Conservation (phyloP, 768 basidiomycete genomes). For the Boletales sp. region DNA sequence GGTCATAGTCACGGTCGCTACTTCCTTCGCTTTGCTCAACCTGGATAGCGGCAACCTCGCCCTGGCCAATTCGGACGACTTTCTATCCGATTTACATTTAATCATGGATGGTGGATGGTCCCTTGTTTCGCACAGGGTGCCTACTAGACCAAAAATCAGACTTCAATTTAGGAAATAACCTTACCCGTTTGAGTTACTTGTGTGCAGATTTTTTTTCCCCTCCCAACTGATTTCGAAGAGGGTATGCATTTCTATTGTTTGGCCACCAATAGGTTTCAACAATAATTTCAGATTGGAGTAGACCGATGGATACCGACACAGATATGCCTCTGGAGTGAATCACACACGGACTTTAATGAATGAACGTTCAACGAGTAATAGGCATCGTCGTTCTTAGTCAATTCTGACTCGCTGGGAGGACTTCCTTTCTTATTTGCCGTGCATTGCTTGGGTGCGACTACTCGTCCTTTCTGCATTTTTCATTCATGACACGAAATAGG, state of each 20-base stretch:
- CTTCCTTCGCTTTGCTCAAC: conserved; percentile 56
- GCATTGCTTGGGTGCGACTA: conserved; percentile 42
- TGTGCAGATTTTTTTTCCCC: conserved; percentile 59
- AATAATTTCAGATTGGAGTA: conserved; percentile 43
- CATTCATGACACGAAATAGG: background rate
- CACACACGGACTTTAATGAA: background rate
- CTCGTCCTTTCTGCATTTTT: background rate
- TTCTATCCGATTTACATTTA: conserved; percentile 51
- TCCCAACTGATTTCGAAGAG: conserved; percentile 61
- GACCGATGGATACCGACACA: conserved; percentile 64
- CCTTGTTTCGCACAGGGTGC: background rate
- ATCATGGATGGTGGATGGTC: conserved; percentile 40
- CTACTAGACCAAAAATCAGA: conserved; percentile 30
- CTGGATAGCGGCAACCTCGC: conserved; percentile 51
- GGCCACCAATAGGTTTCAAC: background rate
- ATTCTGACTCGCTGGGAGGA: conserved; percentile 51
- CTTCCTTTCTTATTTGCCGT: conserved; percentile 47
- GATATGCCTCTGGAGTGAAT: conserved; percentile 49
- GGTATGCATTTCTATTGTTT: conserved; percentile 25
- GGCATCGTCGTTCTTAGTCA: conserved; percentile 46
- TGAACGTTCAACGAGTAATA: background rate
- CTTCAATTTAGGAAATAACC: conserved; percentile 53
- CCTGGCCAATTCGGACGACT: conserved; percentile 56
- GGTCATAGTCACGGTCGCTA: conserved; percentile 52
- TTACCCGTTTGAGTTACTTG: conserved; percentile 50